Conservation (phyloP, 1,284 basidiomycete species). For the Austropuccinia psidii region DNA sequence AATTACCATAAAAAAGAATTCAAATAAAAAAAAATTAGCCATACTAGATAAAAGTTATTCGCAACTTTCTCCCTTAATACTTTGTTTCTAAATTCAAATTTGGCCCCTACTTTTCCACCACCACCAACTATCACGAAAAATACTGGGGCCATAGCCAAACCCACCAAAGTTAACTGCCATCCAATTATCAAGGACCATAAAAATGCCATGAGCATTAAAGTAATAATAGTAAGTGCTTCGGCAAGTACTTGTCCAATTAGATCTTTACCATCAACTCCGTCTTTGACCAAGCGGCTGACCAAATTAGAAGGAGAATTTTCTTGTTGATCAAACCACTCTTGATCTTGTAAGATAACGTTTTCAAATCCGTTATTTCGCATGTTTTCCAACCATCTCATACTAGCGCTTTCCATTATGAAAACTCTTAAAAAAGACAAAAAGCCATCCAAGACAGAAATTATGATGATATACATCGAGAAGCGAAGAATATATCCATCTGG, state of each 20-base stretch:
- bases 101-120: constrained; percentile 62
- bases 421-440: constrained; percentile 61
- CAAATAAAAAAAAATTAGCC: constrained; percentile 42
- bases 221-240: constrained; percentile 62
- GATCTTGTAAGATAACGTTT: constrained; percentile 70
- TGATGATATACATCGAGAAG: constrained; percentile 53
- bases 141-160: constrained; percentile 74
- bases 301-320: constrained; percentile 60
- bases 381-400: constrained; percentile 65
- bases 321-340: constrained; percentile 74
- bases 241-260: constrained; percentile 68
- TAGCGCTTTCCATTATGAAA: constrained; percentile 55
- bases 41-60: constrained; percentile 73
- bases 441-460: constrained; percentile 67
- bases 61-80: constrained; percentile 72
- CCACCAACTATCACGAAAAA: constrained; percentile 67
- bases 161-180: constrained; percentile 90
- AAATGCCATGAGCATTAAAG: constrained; percentile 75
- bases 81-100: constrained; percentile 73
- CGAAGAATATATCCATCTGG: constrained; percentile 52
- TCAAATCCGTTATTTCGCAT: constrained; percentile 59
- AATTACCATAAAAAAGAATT: background rate
- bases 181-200: constrained; percentile 78
- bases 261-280: constrained; percentile 77
- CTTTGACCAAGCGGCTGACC: constrained; percentile 77